A percentile compares a stretch with the other conserved stretches of the same genome.
These are phyloP conservation scores for Lactarius hatsudake DNA, from an alignment of 768 basidiomycete genomes.

Conservation along the genomic window DNA sequence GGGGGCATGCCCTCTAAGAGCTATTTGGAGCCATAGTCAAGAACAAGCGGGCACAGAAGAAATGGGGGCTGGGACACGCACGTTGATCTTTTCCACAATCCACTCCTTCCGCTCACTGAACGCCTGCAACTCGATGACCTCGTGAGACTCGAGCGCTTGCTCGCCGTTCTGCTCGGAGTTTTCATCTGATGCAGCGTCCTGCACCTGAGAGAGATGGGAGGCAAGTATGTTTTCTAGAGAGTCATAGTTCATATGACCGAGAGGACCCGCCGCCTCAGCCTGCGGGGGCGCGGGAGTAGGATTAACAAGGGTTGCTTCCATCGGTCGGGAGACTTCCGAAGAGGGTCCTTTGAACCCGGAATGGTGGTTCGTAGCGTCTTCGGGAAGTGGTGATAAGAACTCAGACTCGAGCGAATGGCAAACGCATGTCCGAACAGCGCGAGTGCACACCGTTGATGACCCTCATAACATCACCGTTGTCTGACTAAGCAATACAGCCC, in stretches of 20 bases:
- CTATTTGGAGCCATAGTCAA: slow-evolving; percentile 37
- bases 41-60: background rate
- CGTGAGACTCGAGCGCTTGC: slow-evolving; percentile 71
- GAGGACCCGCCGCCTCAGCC: slow-evolving; percentile 25
- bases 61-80: slow-evolving; percentile 33
- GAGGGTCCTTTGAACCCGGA: background rate
- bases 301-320: slow-evolving; percentile 13
- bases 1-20: slow-evolving; percentile 76
- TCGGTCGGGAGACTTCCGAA: slow-evolving; percentile 14
- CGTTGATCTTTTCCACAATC: slow-evolving; percentile 88
- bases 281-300: slow-evolving; percentile 1
- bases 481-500: background rate
- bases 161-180: slow-evolving; percentile 41
- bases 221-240: slow-evolving; percentile 7
- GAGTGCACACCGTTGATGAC: background rate
- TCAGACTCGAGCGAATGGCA: slow-evolving; percentile 1
- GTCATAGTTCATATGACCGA: slow-evolving; percentile 12
- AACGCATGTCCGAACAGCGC: slow-evolving; percentile 12
- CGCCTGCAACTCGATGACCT: slow-evolving; percentile 80
- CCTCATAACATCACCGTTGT: background rate
- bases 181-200: slow-evolving; percentile 4
- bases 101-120: slow-evolving; percentile 85
- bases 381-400: background rate
- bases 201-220: background rate
- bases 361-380: slow-evolving; percentile 6